Evolutionary conservation across 2,329 filamentous ascomycete genomes (phyloP).

Genomic region (Sporothrix inflata): DNA sequence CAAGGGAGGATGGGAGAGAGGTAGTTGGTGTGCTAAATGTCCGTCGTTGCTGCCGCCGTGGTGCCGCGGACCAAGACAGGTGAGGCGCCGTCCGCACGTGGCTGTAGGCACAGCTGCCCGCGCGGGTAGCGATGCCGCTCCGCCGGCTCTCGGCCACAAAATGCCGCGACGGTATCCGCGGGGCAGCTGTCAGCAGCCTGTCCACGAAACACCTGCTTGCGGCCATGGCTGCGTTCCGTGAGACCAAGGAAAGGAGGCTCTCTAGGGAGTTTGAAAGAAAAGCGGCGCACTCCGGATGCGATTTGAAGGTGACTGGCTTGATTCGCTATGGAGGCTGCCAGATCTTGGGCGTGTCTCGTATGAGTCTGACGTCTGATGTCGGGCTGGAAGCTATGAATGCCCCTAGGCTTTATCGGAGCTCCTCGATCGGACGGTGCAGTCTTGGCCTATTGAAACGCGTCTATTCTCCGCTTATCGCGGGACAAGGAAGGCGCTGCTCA

Average conservation of each 20-base stretch:
- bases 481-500: background rate
- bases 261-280: background rate
- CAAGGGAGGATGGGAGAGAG: background rate
- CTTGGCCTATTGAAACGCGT: background rate
- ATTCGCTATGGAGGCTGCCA: background rate
- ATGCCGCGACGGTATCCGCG: slow-evolving; percentile 4
- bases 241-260: no score
- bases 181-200: background rate
- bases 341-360: background rate
- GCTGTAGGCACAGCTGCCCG: background rate
- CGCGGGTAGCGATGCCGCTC: background rate
- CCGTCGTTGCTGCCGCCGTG: background rate
- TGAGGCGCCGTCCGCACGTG: background rate
- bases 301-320: background rate
- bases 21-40: background rate
- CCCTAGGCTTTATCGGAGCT: slow-evolving; percentile 16
- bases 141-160: background rate
- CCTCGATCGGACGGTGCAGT: background rate
- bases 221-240: background rate
- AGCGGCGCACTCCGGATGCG: background rate
- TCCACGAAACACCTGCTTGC: slow-evolving; percentile 1
- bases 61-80: background rate
- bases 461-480: slow-evolving; percentile 3
- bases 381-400: slow-evolving; percentile 4
- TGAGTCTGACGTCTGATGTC: background rate